These are phyloP conservation scores for Amoebophrya sp. DNA, from an alignment of 169 alveolate genomes.

Conservation along the genomic window DNA sequence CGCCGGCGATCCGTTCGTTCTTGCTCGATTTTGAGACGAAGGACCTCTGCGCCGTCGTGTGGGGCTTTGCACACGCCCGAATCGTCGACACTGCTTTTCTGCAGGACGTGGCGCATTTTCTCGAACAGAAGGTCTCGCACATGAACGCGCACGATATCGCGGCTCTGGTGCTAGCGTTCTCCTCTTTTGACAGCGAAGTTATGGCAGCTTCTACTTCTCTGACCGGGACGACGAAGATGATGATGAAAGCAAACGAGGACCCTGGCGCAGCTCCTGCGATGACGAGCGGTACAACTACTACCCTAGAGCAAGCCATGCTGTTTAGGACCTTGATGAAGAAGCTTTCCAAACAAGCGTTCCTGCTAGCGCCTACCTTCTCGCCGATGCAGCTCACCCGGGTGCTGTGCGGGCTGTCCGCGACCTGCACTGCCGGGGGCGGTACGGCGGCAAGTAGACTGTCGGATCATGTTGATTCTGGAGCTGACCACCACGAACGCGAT, in stretches of 20 bases:
- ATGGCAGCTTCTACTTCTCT: no score
- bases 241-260: no score
- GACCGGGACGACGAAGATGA: no score
- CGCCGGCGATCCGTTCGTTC: not conserved
- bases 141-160: conserved; percentile 12
- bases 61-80: not conserved
- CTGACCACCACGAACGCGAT: no score
- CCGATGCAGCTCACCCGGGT: not conserved
- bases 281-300: no score
- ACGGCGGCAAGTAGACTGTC: no score
- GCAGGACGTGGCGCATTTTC: not conserved
- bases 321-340: not conserved
- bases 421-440: no score
- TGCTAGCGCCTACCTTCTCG: not conserved
- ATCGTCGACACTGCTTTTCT: not conserved
- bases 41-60: not conserved
- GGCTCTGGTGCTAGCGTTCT: not conserved
- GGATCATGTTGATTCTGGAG: no score
- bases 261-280: no score
- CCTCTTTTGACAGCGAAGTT: not conserved
- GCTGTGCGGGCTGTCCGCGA: not conserved
- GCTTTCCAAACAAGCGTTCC: not conserved
- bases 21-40: not conserved
- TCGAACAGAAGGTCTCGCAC: not conserved
- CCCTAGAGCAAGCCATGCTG: not conserved